Percentiles rank a stretch among this genome's conserved stretches.
phyloP scores from a whole-genome alignment of 2,329 filamentous ascomycete genomes.

The Emmonsia crescens region DNA sequence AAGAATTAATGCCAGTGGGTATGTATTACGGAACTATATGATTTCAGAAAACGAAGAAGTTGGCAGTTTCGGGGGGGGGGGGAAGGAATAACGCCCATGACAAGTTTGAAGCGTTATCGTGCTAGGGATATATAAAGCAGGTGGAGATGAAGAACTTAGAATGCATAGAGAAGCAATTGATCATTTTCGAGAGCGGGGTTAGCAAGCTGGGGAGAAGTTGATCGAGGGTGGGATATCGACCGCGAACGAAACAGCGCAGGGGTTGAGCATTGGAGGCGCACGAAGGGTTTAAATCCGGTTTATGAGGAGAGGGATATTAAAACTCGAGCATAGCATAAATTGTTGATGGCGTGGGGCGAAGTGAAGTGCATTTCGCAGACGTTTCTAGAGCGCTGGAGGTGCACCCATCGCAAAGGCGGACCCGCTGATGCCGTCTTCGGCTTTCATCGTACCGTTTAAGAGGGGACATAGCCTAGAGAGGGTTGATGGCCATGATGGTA shows the following conservation, averaged over 20 bases:
- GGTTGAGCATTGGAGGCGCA: not conserved
- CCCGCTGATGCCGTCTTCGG: conserved; percentile 36
- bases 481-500: conserved; percentile 9
- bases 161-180: not conserved
- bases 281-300: not conserved
- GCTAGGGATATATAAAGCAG: not conserved
- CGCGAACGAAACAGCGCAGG: not conserved
- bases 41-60: not conserved
- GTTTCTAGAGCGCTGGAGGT: conserved; percentile 20
- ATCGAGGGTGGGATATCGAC: not conserved
- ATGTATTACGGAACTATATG: not conserved
- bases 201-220: not conserved
- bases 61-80: not conserved
- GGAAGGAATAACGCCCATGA: not conserved
- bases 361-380: not conserved
- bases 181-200: not conserved
- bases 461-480: conserved; percentile 60
- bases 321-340: not conserved
- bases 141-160: not conserved
- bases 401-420: conserved; percentile 40
- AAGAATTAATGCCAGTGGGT: not conserved
- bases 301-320: not conserved
- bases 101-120: not conserved
- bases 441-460: conserved; percentile 70
- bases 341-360: not conserved